phyloP scores from a whole-genome alignment of 2,329 filamentous ascomycete genomes.

The Graphiopsis chlorocephala region DNA sequence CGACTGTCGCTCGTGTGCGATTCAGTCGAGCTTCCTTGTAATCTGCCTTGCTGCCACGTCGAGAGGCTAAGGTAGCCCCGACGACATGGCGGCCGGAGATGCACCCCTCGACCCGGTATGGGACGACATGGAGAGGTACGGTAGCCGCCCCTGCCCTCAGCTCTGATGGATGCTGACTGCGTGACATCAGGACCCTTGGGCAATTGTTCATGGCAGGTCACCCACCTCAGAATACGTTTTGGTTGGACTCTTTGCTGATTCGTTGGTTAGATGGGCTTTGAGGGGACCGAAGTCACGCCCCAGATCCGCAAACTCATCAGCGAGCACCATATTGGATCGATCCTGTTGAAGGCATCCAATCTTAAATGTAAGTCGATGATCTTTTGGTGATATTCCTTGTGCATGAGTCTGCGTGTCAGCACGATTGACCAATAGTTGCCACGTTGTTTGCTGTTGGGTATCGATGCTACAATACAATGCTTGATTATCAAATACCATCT shows the following conservation, averaged over 20 bases:
- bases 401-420: neutral
- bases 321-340: conserved; percentile 82
- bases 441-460: neutral
- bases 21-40: neutral
- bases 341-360: conserved; percentile 81
- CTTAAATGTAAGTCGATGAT: conserved; percentile 61
- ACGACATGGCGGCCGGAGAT: conserved; percentile 49
- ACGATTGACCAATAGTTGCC: neutral
- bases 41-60: neutral
- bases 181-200: conserved; percentile 41
- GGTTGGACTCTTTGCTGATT: conserved; percentile 21
- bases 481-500: neutral
- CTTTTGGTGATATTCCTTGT: neutral
- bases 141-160: conserved; percentile 12
- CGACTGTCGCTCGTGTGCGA: neutral
- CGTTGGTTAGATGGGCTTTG: conserved; percentile 70
- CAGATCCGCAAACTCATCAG: conserved; percentile 79
- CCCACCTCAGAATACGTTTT: conserved; percentile 9
- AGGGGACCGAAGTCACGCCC: conserved; percentile 78
- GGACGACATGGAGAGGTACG: conserved; percentile 74
- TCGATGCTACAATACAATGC: neutral
- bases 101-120: conserved; percentile 53
- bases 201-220: conserved; percentile 37
- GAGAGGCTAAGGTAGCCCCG: conserved; percentile 44
- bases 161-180: conserved; percentile 22